A percentile compares a stretch with the other conserved stretches of the same genome.
These are phyloP conservation scores for Termitomyces heimii DNA, from an alignment of 768 basidiomycete species.

Conservation along the genomic window DNA sequence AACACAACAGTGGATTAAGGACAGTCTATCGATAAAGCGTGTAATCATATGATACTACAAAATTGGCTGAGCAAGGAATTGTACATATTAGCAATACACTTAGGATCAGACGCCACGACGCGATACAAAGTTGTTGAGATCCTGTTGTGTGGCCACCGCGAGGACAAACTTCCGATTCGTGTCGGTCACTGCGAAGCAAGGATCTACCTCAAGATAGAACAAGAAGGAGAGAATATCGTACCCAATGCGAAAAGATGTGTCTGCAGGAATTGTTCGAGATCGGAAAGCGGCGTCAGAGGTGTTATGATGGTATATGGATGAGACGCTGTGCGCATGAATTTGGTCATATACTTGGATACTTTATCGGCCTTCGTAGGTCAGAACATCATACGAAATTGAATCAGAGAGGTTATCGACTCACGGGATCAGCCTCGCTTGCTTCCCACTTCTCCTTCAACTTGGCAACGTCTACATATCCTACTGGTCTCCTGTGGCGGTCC, in stretches of 20 bases:
- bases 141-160: conserved; percentile 71
- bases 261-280: conserved; percentile 76
- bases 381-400: not conserved
- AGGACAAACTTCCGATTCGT: conserved; percentile 75
- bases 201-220: not conserved
- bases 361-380: conserved; percentile 51
- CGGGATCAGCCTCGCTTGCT: conserved; percentile 62
- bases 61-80: not conserved
- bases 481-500: conserved; percentile 60
- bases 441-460: conserved; percentile 76
- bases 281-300: conserved; percentile 69
- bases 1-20: not conserved
- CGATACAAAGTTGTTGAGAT: conserved; percentile 59
- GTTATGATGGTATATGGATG: conserved; percentile 78
- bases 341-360: conserved; percentile 64
- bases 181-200: conserved; percentile 69
- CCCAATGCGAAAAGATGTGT: conserved; percentile 74
- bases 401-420: conserved; percentile 27
- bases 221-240: conserved; percentile 20
- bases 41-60: not conserved
- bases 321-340: conserved; percentile 59
- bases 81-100: not conserved
- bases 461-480: conserved; percentile 83
- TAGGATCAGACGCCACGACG: conserved; percentile 36
- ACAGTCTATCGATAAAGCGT: not conserved